A percentile compares a stretch with the other conserved stretches of the same genome.
These are phyloP conservation scores for Crotalaria pallida DNA, from an alignment of 306 rosid genomes.

Conservation along the genomic window DNA sequence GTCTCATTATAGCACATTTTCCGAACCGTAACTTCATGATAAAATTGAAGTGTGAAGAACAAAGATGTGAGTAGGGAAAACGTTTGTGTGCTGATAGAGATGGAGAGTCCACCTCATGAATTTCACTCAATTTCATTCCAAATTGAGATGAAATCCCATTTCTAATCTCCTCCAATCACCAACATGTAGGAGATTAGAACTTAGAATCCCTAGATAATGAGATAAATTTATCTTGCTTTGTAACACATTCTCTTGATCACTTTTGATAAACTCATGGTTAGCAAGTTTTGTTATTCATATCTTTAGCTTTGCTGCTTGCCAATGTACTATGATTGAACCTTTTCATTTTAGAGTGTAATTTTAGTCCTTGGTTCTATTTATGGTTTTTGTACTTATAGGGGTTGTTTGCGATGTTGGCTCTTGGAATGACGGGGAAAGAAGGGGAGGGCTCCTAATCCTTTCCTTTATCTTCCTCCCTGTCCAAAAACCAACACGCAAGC, in stretches of 20 bases:
- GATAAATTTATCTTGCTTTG: background rate
- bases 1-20: too few relatives aligned
- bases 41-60: background rate
- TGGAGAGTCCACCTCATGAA: background rate
- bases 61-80: background rate
- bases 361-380: background rate
- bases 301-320: background rate
- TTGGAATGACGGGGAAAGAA: too few relatives aligned
- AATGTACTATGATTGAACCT: background rate
- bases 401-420: too few relatives aligned
- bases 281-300: background rate
- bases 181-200: background rate
- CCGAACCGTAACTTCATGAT: too few relatives aligned
- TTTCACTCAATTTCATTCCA: background rate
- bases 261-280: background rate
- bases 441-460: too few relatives aligned
- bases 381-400: background rate
- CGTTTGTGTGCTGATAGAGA: background rate
- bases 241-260: background rate
- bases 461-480: too few relatives aligned
- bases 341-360: background rate
- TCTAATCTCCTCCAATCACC: background rate
- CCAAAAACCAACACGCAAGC: too few relatives aligned
- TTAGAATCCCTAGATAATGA: too few relatives aligned
- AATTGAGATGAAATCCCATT: background rate